A percentile compares a stretch with the other conserved stretches of the same genome.
Conservation (phyloP, 2,329 filamentous ascomycete genomes). For the Colletotrichum sp. region DNA sequence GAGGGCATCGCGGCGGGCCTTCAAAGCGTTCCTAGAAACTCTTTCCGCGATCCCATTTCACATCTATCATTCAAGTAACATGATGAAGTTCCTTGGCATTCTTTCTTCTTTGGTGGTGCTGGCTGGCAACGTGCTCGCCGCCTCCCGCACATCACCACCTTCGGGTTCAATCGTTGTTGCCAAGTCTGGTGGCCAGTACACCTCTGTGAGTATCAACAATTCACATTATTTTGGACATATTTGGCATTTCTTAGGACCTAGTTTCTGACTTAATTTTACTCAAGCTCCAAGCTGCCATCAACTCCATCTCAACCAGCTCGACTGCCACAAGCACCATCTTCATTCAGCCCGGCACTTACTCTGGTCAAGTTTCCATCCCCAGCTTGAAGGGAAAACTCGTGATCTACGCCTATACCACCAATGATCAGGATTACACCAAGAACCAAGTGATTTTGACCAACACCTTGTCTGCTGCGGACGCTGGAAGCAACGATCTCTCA, state of each 20-base stretch:
- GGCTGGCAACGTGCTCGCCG: conserved; percentile 25
- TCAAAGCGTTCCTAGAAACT: not conserved
- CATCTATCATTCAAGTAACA: not conserved
- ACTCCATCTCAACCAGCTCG: conserved; percentile 57
- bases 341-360: conserved; percentile 70
- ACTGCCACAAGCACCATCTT: conserved; percentile 63
- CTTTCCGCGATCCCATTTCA: not conserved
- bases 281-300: conserved; percentile 59
- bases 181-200: conserved; percentile 33
- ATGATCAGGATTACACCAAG: conserved; percentile 53
- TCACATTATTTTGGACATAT: not conserved
- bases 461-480: conserved; percentile 42
- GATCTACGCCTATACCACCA: conserved; percentile 63
- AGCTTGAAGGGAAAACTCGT: conserved; percentile 53
- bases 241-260: not conserved
- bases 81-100: conserved; percentile 1
- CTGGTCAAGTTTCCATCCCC: conserved; percentile 62
- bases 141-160: conserved; percentile 42
- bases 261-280: not conserved
- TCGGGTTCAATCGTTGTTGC: conserved; percentile 55
- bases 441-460: conserved; percentile 61
- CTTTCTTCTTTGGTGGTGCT: not conserved
- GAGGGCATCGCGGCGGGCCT: not conserved
- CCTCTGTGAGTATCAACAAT: not conserved
- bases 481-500: conserved; percentile 57